Evolutionary conservation across 1,284 basidiomycete genomes (phyloP).

Genomic region (Cystobasidiaceae sp.): DNA sequence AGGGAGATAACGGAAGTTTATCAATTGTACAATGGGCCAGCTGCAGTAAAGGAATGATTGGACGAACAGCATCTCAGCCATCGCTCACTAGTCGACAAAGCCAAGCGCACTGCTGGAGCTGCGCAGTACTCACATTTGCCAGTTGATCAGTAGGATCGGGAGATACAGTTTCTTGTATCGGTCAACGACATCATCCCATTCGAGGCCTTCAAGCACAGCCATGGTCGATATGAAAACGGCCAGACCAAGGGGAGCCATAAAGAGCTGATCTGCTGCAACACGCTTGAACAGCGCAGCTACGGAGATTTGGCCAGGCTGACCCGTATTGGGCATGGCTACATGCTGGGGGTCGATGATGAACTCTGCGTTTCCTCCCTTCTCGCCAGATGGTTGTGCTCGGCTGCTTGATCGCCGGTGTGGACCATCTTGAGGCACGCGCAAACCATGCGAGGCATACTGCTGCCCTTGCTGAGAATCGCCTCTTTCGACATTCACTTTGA

Average conservation of each 20-base stretch:
- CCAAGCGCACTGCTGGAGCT: no score
- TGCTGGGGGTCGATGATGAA: constrained; percentile 16
- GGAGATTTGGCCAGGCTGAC: constrained; percentile 26
- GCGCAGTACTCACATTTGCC: constrained; percentile 30
- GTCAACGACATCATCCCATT: constrained; percentile 17
- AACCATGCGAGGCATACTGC: constrained; percentile 28
- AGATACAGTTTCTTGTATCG: constrained; percentile 18
- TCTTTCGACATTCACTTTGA: constrained; percentile 25
- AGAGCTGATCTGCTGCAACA: constrained; percentile 27
- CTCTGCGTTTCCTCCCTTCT: not conserved
- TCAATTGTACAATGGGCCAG: constrained; percentile 25
- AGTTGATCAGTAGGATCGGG: constrained; percentile 19
- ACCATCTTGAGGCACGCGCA: no score
- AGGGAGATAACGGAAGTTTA: constrained; percentile 29
- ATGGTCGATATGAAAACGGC: constrained; percentile 19
- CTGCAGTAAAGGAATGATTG: not conserved
- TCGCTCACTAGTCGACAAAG: no score
- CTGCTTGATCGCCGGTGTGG: no score
- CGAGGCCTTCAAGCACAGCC: constrained; percentile 22
- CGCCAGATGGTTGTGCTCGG: not conserved
- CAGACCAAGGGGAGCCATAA: constrained; percentile 28
- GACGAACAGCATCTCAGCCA: not conserved
- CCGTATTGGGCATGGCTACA: constrained; percentile 26
- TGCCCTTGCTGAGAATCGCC: constrained; percentile 21
- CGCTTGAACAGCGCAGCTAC: constrained; percentile 14